Base-by-base conservation (phyloP, 495 filamentous ascomycete species). In the Penicillium odoratum region DNA sequence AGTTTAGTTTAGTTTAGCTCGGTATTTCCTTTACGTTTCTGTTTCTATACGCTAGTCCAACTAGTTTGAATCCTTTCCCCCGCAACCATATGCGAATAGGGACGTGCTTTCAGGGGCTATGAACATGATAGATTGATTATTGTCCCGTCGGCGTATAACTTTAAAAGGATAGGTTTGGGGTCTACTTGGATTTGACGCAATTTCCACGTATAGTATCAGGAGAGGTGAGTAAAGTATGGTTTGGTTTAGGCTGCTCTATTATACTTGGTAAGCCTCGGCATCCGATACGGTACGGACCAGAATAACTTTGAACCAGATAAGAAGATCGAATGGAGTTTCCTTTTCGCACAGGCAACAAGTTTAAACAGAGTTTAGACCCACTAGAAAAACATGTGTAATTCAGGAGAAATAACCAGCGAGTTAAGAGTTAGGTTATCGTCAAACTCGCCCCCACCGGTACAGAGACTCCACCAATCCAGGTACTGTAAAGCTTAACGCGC, bases 401-500 rank as follows among this genome's bases (percentile, higher is more conserved):
- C 34, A 36, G n/a, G 10, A 38, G 29, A 51, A 25, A 26, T 30
- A 40, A 25, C 5, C 25, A 18, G 33, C 13, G 36, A n/a, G n/a
- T 38, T 11, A 40, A 21, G n/a, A 28, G 15, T 21, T 21, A 21
- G 21, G 21, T 21, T 21, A 21, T 21, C 21, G 33, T 9, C 28
- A 28, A 49, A 5, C 21, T 53, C 30, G 49, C 49, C 49, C 49
- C 49, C 49, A 51, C 49, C 49, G 33, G 49, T 18, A 38, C n/a
- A 15, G 1, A 8, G 31, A 40, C 49, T 51, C 49, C 49, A 51
- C 49, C 49, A 51, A 51, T 51, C 46, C 46, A 48, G 46, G 46
- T 29, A 31, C 46, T 48, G 46, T 6, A 48, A 26, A 49, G 53
- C 49, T 60, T 54, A 63, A 57, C 52, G 46, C 46, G 46, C 28